Evolutionary conservation across 495 filamentous ascomycete species (phyloP).

Genomic region (Ramalina peruviana): DNA sequence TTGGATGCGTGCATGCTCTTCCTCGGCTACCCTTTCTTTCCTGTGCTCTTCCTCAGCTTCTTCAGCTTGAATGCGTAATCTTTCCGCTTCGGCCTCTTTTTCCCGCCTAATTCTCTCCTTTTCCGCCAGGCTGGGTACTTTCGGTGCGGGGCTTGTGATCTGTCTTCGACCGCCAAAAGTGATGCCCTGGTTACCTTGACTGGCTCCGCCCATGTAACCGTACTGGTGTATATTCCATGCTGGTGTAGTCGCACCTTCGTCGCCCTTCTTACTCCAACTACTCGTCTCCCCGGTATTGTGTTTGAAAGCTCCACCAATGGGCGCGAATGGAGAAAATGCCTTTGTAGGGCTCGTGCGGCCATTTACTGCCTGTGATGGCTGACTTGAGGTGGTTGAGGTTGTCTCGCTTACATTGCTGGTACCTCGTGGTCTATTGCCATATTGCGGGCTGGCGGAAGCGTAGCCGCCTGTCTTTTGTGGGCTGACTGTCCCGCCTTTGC

Average conservation of each 20-base stretch:
- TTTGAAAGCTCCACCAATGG: slow-evolving; percentile 13
- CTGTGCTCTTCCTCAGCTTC: slow-evolving; percentile 49
- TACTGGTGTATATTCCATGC: slow-evolving; percentile 99
- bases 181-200: slow-evolving; percentile 88
- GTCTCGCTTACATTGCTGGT: slow-evolving; percentile 55
- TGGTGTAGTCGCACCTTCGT: slow-evolving; percentile 67
- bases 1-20: slow-evolving; percentile 48
- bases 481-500: slow-evolving; percentile 45
- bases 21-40: slow-evolving; percentile 52
- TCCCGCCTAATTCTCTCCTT: slow-evolving; percentile 48
- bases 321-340: slow-evolving; percentile 23
- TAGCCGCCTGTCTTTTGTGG: slow-evolving; percentile 53
- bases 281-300: slow-evolving; percentile 46
- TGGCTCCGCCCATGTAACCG: slow-evolving; percentile 95
- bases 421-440: slow-evolving; percentile 31
- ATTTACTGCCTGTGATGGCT: slow-evolving; percentile 32
- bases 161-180: slow-evolving; percentile 83
- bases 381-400: slow-evolving; percentile 37
- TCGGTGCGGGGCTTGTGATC: slow-evolving; percentile 70
- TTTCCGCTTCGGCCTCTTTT: slow-evolving; percentile 42
- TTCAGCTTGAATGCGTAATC: slow-evolving; percentile 44
- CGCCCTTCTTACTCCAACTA: slow-evolving; percentile 78
- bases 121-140: slow-evolving; percentile 59
- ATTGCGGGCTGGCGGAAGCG: slow-evolving; percentile 26
- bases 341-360: slow-evolving; percentile 52